Percentiles rank a stretch among this genome's conserved stretches.
Conservation (phyloP, 768 basidiomycete genomes). For the Xanthoconium stramineum region DNA sequence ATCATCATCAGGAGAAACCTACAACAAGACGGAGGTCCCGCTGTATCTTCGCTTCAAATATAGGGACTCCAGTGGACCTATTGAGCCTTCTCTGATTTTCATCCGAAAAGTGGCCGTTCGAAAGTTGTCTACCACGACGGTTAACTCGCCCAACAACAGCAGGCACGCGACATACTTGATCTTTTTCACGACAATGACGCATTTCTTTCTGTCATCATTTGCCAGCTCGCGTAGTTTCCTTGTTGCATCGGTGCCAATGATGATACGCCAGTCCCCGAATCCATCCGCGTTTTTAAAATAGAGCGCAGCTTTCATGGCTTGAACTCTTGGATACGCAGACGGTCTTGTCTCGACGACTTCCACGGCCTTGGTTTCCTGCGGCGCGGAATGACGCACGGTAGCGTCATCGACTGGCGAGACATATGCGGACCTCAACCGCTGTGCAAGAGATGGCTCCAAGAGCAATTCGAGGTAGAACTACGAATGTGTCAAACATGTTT, state of each 20-base stretch:
- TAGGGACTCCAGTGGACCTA: slow-evolving; percentile 46
- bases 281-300: slow-evolving; percentile 57
- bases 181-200: slow-evolving; percentile 60
- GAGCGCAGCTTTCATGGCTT: slow-evolving; percentile 57
- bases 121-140: slow-evolving; percentile 50
- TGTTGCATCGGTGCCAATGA: slow-evolving; percentile 51
- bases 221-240: slow-evolving; percentile 47
- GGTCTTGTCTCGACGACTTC: slow-evolving; percentile 12
- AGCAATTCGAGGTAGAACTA: slow-evolving; percentile 29
- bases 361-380: neutral
- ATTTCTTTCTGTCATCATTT: slow-evolving; percentile 43
- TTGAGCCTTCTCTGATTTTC: slow-evolving; percentile 65
- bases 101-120: slow-evolving; percentile 63
- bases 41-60: slow-evolving; percentile 70
- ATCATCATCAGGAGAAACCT: slow-evolving; percentile 12
- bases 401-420: neutral
- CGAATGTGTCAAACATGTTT: neutral
- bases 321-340: slow-evolving; percentile 44
- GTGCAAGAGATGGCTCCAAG: slow-evolving; percentile 10
- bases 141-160: neutral
- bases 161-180: slow-evolving; percentile 46
- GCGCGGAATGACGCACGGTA: neutral
- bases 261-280: slow-evolving; percentile 63
- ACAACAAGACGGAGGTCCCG: slow-evolving; percentile 50
- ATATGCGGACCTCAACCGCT: slow-evolving; percentile 11